phyloP scores from a whole-genome alignment of 768 basidiomycete genomes.

The Leucosporidium yakuticum region DNA sequence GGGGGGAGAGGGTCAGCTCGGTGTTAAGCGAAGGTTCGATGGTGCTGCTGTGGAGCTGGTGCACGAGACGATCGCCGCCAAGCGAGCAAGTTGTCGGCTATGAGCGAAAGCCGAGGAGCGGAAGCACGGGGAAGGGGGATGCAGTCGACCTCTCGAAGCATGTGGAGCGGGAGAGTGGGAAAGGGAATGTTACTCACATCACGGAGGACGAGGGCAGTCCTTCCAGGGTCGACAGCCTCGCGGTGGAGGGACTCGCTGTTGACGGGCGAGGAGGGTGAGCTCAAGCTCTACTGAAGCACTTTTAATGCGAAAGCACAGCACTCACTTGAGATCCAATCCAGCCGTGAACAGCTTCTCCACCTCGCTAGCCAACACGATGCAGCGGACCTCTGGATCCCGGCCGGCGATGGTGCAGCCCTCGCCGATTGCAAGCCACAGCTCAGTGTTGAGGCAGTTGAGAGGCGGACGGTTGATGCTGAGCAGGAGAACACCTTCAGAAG shows the following conservation, averaged over 20 bases:
- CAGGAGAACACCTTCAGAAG: constrained; percentile 46
- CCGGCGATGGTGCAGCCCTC: constrained; percentile 56
- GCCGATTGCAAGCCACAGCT: constrained; percentile 69
- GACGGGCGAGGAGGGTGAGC: not conserved
- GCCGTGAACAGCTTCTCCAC: constrained; percentile 72
- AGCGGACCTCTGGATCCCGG: constrained; percentile 57
- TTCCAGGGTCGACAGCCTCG: constrained; percentile 50
- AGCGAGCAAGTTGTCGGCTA: not conserved
- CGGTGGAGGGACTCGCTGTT: not conserved
- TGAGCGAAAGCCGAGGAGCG: too few relatives aligned
- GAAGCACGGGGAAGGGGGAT: too few relatives aligned
- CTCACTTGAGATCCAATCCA: constrained; percentile 65
- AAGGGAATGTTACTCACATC: not conserved
- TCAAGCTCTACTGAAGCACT: not conserved
- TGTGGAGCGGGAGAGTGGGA: too few relatives aligned
- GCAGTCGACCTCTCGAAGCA: too few relatives aligned
- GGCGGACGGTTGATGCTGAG: constrained; percentile 51
- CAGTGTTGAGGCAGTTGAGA: constrained; percentile 60
- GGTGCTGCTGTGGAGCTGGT: not conserved
- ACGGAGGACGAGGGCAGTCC: constrained; percentile 52
- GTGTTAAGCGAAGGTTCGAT: too few relatives aligned
- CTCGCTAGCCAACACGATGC: constrained; percentile 64
- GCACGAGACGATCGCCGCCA: too few relatives aligned
- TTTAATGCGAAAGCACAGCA: not conserved
- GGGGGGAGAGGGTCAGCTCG: too few relatives aligned